A percentile compares a stretch with the other conserved stretches of the same genome.
phyloP scores from a whole-genome alignment of 2,329 filamentous ascomycete genomes.

The Westerdykella aurantiaca region DNA sequence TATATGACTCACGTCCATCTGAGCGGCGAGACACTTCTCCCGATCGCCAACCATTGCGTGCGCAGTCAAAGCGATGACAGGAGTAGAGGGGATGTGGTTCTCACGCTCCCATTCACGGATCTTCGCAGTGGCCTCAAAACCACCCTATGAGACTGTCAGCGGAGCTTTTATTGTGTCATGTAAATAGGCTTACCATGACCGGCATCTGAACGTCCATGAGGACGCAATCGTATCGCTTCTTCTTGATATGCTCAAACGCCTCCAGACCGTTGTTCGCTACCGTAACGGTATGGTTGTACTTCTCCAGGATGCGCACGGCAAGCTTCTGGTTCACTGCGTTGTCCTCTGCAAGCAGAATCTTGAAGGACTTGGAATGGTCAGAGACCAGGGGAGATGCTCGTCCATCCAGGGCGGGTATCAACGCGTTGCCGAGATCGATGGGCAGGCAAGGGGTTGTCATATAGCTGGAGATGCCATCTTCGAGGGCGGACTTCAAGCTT shows the following conservation, averaged over 20 bases:
- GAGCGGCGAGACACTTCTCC: constrained; percentile 95
- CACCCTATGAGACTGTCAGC: constrained; percentile 58
- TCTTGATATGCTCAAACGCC: constrained; percentile 85
- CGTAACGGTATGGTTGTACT: constrained; percentile 87
- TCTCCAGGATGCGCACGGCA: constrained; percentile 93
- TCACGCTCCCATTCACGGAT: constrained; percentile 91
- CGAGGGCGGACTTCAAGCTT: constrained; percentile 85
- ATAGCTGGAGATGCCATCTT: constrained; percentile 96
- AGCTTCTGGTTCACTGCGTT: constrained; percentile 96
- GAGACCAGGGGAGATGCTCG: constrained; percentile 84
- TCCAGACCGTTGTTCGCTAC: constrained; percentile 94
- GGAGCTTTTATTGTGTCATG: not conserved
- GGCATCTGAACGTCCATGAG: constrained; percentile 99
- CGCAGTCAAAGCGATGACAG: constrained; percentile 93
- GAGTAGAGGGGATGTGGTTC: constrained; percentile 73
- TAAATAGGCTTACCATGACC: constrained; percentile 67
- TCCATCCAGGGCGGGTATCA: constrained; percentile 92
- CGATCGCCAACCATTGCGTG: constrained; percentile 98
- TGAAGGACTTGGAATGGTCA: constrained; percentile 91
- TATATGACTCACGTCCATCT: constrained; percentile 66
- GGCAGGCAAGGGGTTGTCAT: constrained; percentile 96
- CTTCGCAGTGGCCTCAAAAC: constrained; percentile 94
- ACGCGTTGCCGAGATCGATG: constrained; percentile 91
- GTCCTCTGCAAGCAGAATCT: constrained; percentile 92
- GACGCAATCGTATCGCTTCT: constrained; percentile 90